Base-by-base conservation (phyloP, 2,329 filamentous ascomycete genomes). In the Penicillium hordei region DNA sequence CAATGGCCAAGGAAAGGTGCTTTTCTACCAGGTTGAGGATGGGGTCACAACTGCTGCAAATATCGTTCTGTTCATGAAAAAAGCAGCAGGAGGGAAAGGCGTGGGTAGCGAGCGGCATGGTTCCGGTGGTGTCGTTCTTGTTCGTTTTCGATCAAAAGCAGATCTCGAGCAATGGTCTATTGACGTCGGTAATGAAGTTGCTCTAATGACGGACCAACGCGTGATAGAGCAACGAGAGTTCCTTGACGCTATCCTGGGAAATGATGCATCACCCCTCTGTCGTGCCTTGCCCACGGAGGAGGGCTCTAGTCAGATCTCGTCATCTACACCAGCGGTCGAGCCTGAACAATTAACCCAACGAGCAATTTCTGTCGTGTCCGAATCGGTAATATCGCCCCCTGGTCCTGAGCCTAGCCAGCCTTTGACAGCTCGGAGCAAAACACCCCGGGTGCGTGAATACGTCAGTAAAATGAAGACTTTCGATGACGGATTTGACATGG, bases 211-310 rank as follows among this genome's bases (percentile, higher is more conserved):
- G 13, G 88, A 92, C 60, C 92, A 96, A 71, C 86, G 91, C 4
- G 87, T 92, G 2, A 88, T 97, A 52, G 87, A 93, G 65, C 92
- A 97, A 69, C 92, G 89, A 57, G 93, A 97, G 66, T 96, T 99
- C 61, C 81, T 99, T 2, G 91, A 96, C 72, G 90, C 90, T 1
- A 94, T 99, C 45, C 77, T 97, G 29, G 86, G 81, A n/a, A 89
- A 89, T 50, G 88, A 97, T 75, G 85, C 91, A 7, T 85, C 83
- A 58, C 82, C 84, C 43, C 79, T 97, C 21, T 86, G 90, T 57
- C 84, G 86, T 38, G 83, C 87, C 6, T 81, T 95, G 6, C 74
- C 76, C 13, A 73, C 76, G 3, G 82, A 88, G 62, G 76, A 84
- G 40, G 80, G 80, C 38, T 58, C 70, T 64, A 49, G 74, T 60